Conservation (phyloP, 768 basidiomycete species). For the Mycena latifolia region DNA sequence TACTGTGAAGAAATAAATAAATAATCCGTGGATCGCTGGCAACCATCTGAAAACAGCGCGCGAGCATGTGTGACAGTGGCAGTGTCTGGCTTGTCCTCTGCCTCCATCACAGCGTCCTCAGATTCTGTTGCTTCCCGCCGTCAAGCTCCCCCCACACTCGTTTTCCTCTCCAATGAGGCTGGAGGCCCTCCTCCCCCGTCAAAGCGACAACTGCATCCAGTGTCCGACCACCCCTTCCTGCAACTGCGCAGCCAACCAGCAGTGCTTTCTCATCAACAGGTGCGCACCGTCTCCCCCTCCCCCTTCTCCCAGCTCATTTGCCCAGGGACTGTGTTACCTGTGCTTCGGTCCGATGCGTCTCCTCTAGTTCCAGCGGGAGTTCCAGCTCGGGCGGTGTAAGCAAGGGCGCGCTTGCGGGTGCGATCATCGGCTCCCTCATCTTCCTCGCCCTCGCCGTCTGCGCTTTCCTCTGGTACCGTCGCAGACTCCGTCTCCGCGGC, state of each 20-base stretch:
- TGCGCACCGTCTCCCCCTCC: constrained; percentile 41
- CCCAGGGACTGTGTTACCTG: constrained; percentile 73
- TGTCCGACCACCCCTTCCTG: constrained; percentile 58
- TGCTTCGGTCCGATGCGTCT: constrained; percentile 63
- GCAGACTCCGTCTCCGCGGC: constrained; percentile 60
- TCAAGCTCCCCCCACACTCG: constrained; percentile 42
- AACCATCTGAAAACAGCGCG: too few relatives aligned
- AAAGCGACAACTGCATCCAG: constrained; percentile 15
- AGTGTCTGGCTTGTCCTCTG: neutral
- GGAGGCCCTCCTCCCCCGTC: constrained; percentile 36
- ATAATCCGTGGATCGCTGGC: too few relatives aligned
- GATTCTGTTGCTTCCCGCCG: constrained; percentile 3
- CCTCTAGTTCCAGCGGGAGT: constrained; percentile 37
- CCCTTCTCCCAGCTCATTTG: constrained; percentile 8
- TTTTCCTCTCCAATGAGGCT: constrained; percentile 39
- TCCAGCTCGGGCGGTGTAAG: constrained; percentile 59
- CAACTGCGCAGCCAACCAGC: constrained; percentile 65
- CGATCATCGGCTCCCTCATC: constrained; percentile 72
- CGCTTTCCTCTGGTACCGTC: constrained; percentile 75
- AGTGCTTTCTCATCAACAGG: constrained; percentile 74
- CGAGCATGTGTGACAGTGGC: neutral
- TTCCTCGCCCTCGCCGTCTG: constrained; percentile 66
- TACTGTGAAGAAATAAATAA: too few relatives aligned
- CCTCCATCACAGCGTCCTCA: neutral
- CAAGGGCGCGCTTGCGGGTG: constrained; percentile 81